Base-by-base conservation (phyloP, 2,329 filamentous ascomycete genomes). In the Colletotrichum musae region DNA sequence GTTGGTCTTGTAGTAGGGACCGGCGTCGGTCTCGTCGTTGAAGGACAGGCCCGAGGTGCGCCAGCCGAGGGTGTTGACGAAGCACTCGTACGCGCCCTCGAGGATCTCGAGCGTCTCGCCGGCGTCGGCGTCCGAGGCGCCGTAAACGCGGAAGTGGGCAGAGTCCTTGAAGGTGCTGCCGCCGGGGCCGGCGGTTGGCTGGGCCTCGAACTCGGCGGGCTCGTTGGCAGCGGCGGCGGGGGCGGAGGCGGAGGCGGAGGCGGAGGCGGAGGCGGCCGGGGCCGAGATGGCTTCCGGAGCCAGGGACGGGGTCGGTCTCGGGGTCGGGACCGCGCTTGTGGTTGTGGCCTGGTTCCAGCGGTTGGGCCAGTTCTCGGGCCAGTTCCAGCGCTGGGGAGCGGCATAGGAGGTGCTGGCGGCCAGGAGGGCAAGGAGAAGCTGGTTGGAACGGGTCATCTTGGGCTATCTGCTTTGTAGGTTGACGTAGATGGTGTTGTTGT, bases 1-100 rank as follows among this genome's bases (percentile, higher is more conserved):
- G 69, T 86, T 86, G 53, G 81, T 80, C 75, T 87, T 87, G 72
- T 80, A 80, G 69, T 74, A 84, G 0, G 83, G 80, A 0, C 83
- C 83, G 52, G 75, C 73, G 39, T 80, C 78, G 10, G 73, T 72
- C 2, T 73, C 75, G 1, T 76, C 72, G 58, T 79, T 79, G 64
- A 77, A 81, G 0, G 80, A 80, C 7, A 81, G 73, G 12, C 80
- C 81, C 0, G 81, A 74, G 0, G 81, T 82, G 2, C 81, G 77
- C 77, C 78, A 83, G 18, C 78, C 79, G 3, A 82, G 76, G 0
- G 74, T 77, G 28, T 72, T 75, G 1, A 82, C 76, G 61, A 82
- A 83, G 72, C 81, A 83, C 36, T 80, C 77, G 62, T 83, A 83
- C 2, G 83, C 83, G 3, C 80, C 82, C 75, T 87, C 85, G 7